Conservation (phyloP, 2,329 filamentous ascomycete species). For the Aspergillus floridensis region DNA sequence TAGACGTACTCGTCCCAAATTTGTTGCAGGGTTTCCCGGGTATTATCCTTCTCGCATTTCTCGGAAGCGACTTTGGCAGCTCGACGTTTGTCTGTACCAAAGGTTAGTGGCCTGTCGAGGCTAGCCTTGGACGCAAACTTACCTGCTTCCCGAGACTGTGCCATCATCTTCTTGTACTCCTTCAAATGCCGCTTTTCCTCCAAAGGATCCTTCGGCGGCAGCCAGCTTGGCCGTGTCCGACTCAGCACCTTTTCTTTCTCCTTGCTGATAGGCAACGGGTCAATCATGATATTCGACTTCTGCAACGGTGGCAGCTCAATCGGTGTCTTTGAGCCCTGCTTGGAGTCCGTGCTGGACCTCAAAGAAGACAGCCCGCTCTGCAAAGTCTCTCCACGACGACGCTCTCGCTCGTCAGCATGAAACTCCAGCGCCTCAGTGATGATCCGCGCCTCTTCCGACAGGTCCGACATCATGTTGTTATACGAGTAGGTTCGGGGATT, state of each 20-base stretch:
- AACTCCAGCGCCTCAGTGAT: conserved; percentile 60
- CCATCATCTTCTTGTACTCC: conserved; percentile 66
- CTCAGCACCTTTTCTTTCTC: conserved; percentile 64
- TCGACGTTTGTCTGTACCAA: conserved; percentile 48
- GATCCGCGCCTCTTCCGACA: conserved; percentile 60
- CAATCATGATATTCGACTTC: conserved; percentile 63
- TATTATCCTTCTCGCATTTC: conserved; percentile 51
- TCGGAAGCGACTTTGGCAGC: conserved; percentile 47
- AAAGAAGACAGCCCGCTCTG: conserved; percentile 43
- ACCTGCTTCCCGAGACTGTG: conserved; percentile 58
- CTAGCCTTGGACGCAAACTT: conserved; percentile 20
- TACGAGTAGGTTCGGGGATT: conserved; percentile 57
- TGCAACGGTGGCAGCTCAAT: conserved; percentile 59
- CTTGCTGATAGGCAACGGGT: conserved; percentile 64
- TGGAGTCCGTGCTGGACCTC: conserved; percentile 40
- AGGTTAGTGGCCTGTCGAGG: conserved; percentile 12
- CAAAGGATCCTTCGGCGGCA: conserved; percentile 70
- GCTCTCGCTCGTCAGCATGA: conserved; percentile 52
- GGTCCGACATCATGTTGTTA: conserved; percentile 55
- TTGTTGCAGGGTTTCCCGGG: conserved; percentile 53
- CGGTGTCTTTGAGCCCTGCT: conserved; percentile 35
- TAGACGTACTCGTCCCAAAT: conserved; percentile 63
- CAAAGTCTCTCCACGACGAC: conserved; percentile 46
- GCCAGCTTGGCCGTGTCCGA: conserved; percentile 67
- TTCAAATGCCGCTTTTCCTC: conserved; percentile 88